These are phyloP conservation scores for Cicer cuneatum DNA, from an alignment of 306 rosid genomes.

Conservation along the genomic window DNA sequence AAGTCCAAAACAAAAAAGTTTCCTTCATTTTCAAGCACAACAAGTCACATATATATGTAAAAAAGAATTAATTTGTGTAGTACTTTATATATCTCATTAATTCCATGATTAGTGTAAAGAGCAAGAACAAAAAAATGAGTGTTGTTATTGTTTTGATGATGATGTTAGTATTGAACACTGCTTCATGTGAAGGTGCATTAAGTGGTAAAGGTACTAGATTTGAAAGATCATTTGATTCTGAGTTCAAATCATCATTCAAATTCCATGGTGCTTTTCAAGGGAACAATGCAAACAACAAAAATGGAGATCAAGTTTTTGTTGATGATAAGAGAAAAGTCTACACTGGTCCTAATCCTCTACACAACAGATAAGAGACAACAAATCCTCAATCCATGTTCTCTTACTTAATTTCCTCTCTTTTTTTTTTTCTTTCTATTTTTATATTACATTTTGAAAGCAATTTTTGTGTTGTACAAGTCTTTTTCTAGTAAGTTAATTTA, in stretches of 20 bases:
- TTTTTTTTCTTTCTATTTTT: not conserved
- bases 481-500: slow-evolving; percentile 40
- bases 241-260: slow-evolving; percentile 40
- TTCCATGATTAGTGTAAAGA: slow-evolving; percentile 60
- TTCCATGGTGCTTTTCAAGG: slow-evolving; percentile 43
- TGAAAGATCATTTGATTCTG: slow-evolving; percentile 30
- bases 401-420: slow-evolving; percentile 16
- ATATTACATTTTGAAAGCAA: slow-evolving; percentile 49
- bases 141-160: slow-evolving; percentile 49
- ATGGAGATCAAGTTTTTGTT: slow-evolving; percentile 56
- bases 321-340: slow-evolving; percentile 78
- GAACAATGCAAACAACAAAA: slow-evolving; percentile 39
- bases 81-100: slow-evolving; percentile 34
- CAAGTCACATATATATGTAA: not conserved
- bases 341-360: slow-evolving; percentile 95
- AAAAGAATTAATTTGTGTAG: not conserved
- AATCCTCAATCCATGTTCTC: slow-evolving; percentile 38
- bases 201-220: slow-evolving; percentile 45
- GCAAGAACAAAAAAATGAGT: slow-evolving; percentile 53
- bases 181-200: slow-evolving; percentile 52
- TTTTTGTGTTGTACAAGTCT: slow-evolving; percentile 50
- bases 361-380: slow-evolving; percentile 69
- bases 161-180: slow-evolving; percentile 48
- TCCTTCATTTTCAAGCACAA: slow-evolving; percentile 9
- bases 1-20: slow-evolving; percentile 24